Evolutionary conservation across 371 early-diverging fungal species (phyloP).

Genomic region (Mycotypha africana): DNA sequence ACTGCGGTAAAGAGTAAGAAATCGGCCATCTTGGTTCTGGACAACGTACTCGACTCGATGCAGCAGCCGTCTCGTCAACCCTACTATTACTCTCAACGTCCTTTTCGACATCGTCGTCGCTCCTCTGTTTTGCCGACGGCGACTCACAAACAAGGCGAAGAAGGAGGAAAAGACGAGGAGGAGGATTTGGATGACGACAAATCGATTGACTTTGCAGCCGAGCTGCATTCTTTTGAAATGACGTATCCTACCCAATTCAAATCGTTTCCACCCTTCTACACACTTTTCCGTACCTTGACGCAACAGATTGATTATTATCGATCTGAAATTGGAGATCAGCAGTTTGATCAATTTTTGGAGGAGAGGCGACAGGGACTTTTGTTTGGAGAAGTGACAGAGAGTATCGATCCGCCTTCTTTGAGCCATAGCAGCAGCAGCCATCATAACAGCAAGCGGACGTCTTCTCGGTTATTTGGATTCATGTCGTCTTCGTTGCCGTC

Average conservation of each 20-base stretch:
- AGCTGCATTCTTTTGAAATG: constrained; percentile 25
- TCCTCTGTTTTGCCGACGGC: too few relatives aligned
- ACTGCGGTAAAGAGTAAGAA: not conserved
- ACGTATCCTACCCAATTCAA: constrained; percentile 42
- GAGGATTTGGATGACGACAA: constrained; percentile 46
- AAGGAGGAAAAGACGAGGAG: constrained; percentile 10
- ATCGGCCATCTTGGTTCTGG: not conserved
- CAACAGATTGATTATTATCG: constrained; percentile 65
- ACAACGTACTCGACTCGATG: constrained; percentile 31
- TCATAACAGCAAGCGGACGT: not conserved
- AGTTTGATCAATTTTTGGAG: constrained; percentile 49
- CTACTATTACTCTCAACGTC: too few relatives aligned
- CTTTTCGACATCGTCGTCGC: too few relatives aligned
- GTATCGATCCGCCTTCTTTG: not conserved
- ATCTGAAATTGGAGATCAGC: constrained; percentile 50
- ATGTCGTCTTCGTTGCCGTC: not conserved
- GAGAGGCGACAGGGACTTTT: constrained; percentile 51
- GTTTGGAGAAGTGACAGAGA: constrained; percentile 15
- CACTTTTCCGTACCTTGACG: constrained; percentile 54
- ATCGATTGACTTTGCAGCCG: constrained; percentile 42
- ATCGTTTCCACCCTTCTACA: constrained; percentile 60
- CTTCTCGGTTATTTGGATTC: not conserved
- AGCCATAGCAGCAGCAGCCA: not conserved
- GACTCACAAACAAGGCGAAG: too few relatives aligned
- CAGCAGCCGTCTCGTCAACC: constrained; percentile 11